A percentile compares a stretch with the other conserved stretches of the same genome.
phyloP scores from a whole-genome alignment of 805 yeast genomes.

The Wickerhamiella siamensis region DNA sequence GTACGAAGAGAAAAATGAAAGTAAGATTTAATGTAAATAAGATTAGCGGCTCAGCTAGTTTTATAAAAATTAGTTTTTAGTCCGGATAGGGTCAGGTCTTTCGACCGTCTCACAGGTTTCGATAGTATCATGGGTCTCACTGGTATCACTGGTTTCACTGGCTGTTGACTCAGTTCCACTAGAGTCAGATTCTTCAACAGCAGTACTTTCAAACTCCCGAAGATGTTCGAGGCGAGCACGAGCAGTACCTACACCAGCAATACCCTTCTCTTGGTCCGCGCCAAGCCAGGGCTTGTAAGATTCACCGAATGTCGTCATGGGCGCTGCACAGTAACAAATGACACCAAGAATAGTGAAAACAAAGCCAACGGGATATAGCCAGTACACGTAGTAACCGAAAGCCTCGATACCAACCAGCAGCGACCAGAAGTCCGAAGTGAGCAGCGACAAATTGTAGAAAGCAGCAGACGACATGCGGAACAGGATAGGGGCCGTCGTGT shows the following conservation, averaged over 20 bases:
- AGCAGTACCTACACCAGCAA: slow-evolving; percentile 26
- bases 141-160: too few relatives aligned
- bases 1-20: slow-evolving; percentile 19
- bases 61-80: too few relatives aligned
- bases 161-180: too few relatives aligned
- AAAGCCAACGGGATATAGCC: slow-evolving; percentile 35
- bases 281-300: slow-evolving; percentile 32
- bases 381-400: slow-evolving; percentile 32
- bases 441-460: slow-evolving; percentile 30
- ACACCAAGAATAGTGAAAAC: slow-evolving; percentile 31
- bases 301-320: slow-evolving; percentile 27
- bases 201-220: too few relatives aligned
- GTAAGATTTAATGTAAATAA: too few relatives aligned
- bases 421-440: slow-evolving; percentile 35
- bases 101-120: too few relatives aligned
- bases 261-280: slow-evolving; percentile 22
- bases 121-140: too few relatives aligned
- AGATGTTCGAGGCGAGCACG: not conserved
- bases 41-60: too few relatives aligned
- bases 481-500: slow-evolving; percentile 30
- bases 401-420: slow-evolving; percentile 31
- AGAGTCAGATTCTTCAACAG: too few relatives aligned
- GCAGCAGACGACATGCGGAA: slow-evolving; percentile 35
- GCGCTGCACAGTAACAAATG: slow-evolving; percentile 28
- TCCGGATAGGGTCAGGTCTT: too few relatives aligned